Percentiles rank a stretch among this genome's conserved stretches.
Conservation (phyloP, 805 yeast species). For the Metschnikowia lochheadii region DNA sequence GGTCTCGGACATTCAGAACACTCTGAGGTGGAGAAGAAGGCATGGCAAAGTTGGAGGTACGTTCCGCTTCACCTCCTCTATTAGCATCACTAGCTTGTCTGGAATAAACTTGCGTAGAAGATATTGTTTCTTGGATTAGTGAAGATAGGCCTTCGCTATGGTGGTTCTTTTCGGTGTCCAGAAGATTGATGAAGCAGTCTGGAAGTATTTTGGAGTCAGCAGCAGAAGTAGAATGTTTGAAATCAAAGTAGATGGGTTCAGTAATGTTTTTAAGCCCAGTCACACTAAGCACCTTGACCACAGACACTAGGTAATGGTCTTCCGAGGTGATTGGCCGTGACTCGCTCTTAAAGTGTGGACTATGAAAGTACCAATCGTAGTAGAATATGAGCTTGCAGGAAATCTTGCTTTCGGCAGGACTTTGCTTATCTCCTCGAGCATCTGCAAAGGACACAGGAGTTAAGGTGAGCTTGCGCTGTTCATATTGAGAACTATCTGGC, state of each 20-base stretch:
- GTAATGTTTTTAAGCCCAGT: constrained; percentile 9
- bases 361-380: constrained; percentile 32
- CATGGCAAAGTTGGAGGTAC: constrained; percentile 1
- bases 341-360: constrained; percentile 13
- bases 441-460: constrained; percentile 11
- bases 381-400: constrained; percentile 28
- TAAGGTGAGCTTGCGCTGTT: constrained; percentile 3
- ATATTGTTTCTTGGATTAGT: constrained; percentile 13
- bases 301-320: constrained; percentile 12
- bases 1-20: background rate
- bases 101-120: constrained; percentile 10
- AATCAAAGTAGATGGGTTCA: constrained; percentile 25
- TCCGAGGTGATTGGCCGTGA: background rate
- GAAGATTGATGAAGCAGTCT: constrained; percentile 13
- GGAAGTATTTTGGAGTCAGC: background rate
- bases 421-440: constrained; percentile 2
- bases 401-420: constrained; percentile 14
- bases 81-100: background rate
- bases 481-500: background rate
- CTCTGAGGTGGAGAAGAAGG: constrained; percentile 14
- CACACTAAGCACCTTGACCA: constrained; percentile 11
- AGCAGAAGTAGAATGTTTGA: constrained; percentile 7
- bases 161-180: constrained; percentile 1
- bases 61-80: background rate
- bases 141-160: constrained; percentile 7